Evolutionary conservation across 108 stramenopile genomes (phyloP).

Genomic region (Pseudonitzschia multistriata): DNA sequence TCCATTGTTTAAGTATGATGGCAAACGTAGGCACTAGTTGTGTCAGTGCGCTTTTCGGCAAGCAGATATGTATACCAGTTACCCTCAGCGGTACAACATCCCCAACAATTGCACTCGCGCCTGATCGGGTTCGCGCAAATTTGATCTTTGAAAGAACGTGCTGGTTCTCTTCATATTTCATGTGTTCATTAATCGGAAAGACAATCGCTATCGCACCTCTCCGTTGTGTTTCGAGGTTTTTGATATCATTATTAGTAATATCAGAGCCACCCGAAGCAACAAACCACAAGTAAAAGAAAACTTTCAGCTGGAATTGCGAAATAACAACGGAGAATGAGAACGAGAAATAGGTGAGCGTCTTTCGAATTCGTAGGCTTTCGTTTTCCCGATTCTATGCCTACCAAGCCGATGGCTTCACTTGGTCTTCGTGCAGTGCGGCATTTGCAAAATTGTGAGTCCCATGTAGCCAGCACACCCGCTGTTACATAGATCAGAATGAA

Average conservation of each 20-base stretch:
- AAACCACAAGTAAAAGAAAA: conserved; percentile 12
- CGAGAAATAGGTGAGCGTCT: background rate
- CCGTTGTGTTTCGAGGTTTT: conserved; percentile 13
- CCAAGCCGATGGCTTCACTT: no score
- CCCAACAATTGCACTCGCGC: background rate
- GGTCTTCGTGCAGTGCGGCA: no score
- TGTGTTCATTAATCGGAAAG: background rate
- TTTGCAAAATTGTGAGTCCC: no score
- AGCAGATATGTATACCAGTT: background rate
- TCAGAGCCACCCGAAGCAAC: background rate
- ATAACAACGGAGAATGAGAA: background rate
- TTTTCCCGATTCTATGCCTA: no score
- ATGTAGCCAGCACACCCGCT: no score
- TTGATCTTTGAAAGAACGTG: background rate
- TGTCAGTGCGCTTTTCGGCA: background rate
- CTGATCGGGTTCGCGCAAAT: background rate
- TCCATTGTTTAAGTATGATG: background rate
- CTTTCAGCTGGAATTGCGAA: conserved; percentile 9
- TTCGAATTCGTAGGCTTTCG: no score
- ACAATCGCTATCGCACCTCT: background rate
- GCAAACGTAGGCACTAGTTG: background rate
- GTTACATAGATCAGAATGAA: no score
- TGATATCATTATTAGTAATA: background rate
- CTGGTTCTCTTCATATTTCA: background rate
- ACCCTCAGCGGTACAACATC: background rate